Evolutionary conservation across 176 grass and related monocot genomes (phyloP), one percentile per base, ranked within the genome.

Genomic region (Oryza longistaminata): DNA sequence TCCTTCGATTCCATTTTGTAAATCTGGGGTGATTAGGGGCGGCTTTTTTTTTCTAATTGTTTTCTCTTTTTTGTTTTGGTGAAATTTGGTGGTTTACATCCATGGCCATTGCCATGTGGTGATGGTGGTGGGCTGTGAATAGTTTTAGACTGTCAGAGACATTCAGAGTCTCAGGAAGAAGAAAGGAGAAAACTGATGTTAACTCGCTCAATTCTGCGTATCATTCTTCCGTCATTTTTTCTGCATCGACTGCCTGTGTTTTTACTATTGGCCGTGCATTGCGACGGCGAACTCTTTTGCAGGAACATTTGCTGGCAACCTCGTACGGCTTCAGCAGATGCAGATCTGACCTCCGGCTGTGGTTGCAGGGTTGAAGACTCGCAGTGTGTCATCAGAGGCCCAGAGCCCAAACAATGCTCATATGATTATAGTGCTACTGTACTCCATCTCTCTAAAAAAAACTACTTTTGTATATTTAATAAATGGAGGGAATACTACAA

Each of bases 1-100:
- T 29, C 19, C 76, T 45, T 81, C 70, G 62, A 74, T 75, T 75
- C 76, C 82, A 69, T 70, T 89, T 89, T 89, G 76, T 85, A 85
- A 64, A 89, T 85, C 82, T 50, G 22, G 82, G 82, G 70, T 58
- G 16, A 52, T 55, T 49, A 75, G n/a, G 76, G 34, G 77, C 46
- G 24, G 50, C 79, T 14, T 4, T 60, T 84, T 16, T 16, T 40
- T 83, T 2, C 7, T 34, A 39, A 37, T 2, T 2, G 21, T n/a
- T 58, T 27, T 77, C 64, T 52, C 2, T 31, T 3, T 3, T 39
- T 2, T 13, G 0, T 7, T 40, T 58, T 7, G 22, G 19, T 66
- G 72, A n/a, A 9, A 55, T 48, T 71, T 4, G 55, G 44, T 85
- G 87, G 76, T 37, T 69, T 58, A 73, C 74, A 42, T 81, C 71